These are phyloP conservation scores for Keithomyces neogunnii DNA, from an alignment of 2,329 filamentous ascomycete genomes.

Conservation along the genomic window DNA sequence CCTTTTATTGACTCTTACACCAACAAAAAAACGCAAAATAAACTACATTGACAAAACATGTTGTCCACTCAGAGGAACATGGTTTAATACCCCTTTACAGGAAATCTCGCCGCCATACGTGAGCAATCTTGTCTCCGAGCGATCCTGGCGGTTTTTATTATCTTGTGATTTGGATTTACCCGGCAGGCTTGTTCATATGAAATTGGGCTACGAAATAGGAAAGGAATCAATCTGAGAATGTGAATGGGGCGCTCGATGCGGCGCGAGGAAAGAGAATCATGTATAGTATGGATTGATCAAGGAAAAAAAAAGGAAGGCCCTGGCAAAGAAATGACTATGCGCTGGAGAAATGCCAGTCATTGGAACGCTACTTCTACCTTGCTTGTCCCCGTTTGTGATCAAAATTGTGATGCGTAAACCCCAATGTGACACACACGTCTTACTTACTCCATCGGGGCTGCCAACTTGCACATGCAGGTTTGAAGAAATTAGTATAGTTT, in stretches of 20 bases:
- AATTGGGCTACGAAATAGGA: conserved; percentile 2
- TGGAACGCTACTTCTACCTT: background rate
- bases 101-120: background rate
- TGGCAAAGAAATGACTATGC: background rate
- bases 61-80: background rate
- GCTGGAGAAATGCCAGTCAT: background rate
- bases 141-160: background rate
- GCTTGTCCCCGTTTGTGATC: too few species aligned
- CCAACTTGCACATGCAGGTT: too few species aligned
- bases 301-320: background rate
- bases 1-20: too few species aligned
- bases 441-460: too few species aligned
- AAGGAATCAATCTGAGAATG: background rate
- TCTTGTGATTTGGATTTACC: background rate
- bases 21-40: too few species aligned
- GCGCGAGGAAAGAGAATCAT: conserved; percentile 1
- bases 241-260: conserved; percentile 1
- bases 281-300: conserved; percentile 1
- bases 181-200: conserved; percentile 4
- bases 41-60: too few species aligned
- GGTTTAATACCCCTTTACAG: background rate
- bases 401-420: too few species aligned
- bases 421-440: too few species aligned
- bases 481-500: too few species aligned
- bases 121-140: background rate